phyloP scores from a whole-genome alignment of 1,284 basidiomycete species.

The Malassezia slooffiae region DNA sequence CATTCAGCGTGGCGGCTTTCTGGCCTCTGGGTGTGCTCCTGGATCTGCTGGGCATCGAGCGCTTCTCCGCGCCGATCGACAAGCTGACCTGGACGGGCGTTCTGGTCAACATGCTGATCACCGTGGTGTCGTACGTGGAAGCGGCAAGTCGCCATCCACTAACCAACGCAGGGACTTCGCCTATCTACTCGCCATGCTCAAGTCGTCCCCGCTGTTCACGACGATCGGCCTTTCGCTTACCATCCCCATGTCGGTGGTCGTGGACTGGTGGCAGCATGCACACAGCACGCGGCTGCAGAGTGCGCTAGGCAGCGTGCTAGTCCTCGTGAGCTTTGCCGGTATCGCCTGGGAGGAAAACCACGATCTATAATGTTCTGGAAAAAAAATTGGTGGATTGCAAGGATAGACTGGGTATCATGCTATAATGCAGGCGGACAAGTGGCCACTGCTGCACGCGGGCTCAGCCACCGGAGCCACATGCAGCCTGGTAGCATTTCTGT shows the following conservation, averaged over 20 bases:
- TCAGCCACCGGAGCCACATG: neutral
- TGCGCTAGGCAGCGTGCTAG: constrained; percentile 25
- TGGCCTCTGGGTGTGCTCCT: constrained; percentile 75
- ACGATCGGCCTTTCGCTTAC: constrained; percentile 91
- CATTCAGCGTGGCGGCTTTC: constrained; percentile 70
- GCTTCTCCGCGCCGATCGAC: constrained; percentile 62
- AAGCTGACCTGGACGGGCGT: constrained; percentile 58
- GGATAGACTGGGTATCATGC: neutral
- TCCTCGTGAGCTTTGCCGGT: constrained; percentile 20
- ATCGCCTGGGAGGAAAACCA: constrained; percentile 17
- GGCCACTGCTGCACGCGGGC: no score
- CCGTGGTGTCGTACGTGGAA: constrained; percentile 42
- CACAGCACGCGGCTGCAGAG: constrained; percentile 28
- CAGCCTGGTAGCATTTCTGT: constrained; percentile 8
- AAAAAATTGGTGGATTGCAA: neutral
- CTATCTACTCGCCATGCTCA: constrained; percentile 67
- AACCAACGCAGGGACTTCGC: constrained; percentile 14
- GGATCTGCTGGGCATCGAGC: constrained; percentile 64
- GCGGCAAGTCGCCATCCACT: constrained; percentile 49
- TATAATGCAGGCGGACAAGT: neutral
- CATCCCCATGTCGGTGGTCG: constrained; percentile 74
- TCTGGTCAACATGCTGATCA: constrained; percentile 63
- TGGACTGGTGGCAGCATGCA: constrained; percentile 59
- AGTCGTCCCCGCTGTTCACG: constrained; percentile 75
- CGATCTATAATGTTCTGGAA: no score